phyloP scores from a whole-genome alignment of 257 asterid species.

The Solanum dulcamara region DNA sequence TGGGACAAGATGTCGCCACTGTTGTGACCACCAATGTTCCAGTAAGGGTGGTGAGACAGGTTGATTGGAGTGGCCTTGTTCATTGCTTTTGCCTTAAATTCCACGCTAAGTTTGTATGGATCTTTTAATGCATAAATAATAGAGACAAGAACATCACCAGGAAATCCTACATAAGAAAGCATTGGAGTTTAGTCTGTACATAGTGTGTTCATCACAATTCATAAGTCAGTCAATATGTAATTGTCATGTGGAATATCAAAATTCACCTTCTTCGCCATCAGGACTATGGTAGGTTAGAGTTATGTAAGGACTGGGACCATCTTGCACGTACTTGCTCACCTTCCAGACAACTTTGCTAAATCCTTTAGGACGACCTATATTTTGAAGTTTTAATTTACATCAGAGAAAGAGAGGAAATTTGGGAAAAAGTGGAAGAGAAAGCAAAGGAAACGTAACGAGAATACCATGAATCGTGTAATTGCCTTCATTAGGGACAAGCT shows the following conservation, averaged over 20 bases:
- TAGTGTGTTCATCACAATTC: background rate
- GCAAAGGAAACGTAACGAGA: background rate
- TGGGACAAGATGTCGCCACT: constrained; percentile 6
- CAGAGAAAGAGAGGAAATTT: background rate
- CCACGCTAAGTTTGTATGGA: background rate
- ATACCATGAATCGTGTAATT: constrained; percentile 64
- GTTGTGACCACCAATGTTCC: constrained; percentile 17
- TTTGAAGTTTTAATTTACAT: background rate
- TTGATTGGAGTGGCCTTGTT: constrained; percentile 17
- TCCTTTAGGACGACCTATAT: background rate
- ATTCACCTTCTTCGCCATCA: constrained; percentile 68
- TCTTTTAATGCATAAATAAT: background rate
- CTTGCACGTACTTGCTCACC: constrained; percentile 10
- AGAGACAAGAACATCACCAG: constrained; percentile 6
- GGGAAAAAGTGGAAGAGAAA: background rate
- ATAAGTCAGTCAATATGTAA: background rate
- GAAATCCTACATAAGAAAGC: constrained; percentile 3
- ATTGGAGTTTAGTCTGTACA: background rate
- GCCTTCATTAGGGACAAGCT: constrained; percentile 57
- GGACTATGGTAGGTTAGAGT: constrained; percentile 46
- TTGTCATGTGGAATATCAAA: background rate
- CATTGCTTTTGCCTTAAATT: constrained; percentile 1
- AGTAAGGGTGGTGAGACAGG: constrained; percentile 10
- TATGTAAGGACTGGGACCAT: constrained; percentile 32
- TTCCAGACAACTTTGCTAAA: constrained; percentile 5